Evolutionary conservation across 257 asterid genomes (phyloP).

Genomic region (Plantago ovata): DNA sequence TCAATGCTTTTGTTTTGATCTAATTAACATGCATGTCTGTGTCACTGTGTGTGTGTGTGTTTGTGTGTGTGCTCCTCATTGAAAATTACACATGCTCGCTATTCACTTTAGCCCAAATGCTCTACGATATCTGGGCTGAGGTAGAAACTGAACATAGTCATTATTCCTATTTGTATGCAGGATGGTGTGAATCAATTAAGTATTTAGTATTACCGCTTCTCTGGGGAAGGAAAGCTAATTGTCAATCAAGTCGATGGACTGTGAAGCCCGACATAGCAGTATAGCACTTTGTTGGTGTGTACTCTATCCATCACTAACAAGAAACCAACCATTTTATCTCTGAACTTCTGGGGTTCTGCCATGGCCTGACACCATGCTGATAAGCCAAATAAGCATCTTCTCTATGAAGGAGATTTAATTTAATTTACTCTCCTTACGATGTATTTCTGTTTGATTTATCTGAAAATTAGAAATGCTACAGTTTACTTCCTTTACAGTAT

Average conservation of each 20-base stretch:
- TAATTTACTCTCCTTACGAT: neutral
- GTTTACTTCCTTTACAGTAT: too few species aligned
- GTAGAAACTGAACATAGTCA: slow-evolving; percentile 5
- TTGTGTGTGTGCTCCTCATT: too few species aligned
- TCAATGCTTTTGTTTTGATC: too few species aligned
- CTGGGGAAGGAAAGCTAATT: slow-evolving; percentile 10
- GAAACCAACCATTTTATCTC: neutral
- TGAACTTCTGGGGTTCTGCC: slow-evolving; percentile 7
- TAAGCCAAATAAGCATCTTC: slow-evolving; percentile 6
- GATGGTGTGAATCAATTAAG: slow-evolving; percentile 37
- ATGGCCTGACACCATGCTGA: neutral
- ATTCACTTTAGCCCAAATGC: too few species aligned
- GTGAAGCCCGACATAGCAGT: too few species aligned
- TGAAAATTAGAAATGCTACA: neutral
- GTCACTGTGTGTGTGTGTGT: too few species aligned
- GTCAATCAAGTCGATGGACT: slow-evolving; percentile 13
- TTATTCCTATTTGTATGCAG: slow-evolving; percentile 25
- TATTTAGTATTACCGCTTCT: slow-evolving; percentile 20
- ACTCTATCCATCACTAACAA: neutral
- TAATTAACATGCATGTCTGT: too few species aligned
- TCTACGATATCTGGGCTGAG: too few species aligned
- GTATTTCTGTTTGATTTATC: neutral
- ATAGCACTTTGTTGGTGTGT: too few species aligned
- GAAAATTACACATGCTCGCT: too few species aligned
- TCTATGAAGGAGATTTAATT: neutral